Evolutionary conservation across 2,329 filamentous ascomycete species (phyloP).

Genomic region (Emergomyces pasteurianus): DNA sequence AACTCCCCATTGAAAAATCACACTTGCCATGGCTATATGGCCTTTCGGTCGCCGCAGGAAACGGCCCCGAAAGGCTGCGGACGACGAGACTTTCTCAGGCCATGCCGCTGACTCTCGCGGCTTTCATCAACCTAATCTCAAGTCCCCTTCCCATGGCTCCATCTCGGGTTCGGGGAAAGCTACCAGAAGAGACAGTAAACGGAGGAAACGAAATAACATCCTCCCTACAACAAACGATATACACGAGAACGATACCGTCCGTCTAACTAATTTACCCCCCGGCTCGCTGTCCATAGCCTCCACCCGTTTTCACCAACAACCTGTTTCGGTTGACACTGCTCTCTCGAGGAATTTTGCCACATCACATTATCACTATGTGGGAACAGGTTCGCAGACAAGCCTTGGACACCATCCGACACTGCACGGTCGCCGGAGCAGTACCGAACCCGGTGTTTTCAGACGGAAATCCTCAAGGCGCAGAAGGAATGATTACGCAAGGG

Average conservation of each 20-base stretch:
- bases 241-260: conserved; percentile 6
- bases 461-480: conserved; percentile 68
- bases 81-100: conserved; percentile 35
- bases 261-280: conserved; percentile 4
- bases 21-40: conserved; percentile 61
- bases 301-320: conserved; percentile 10
- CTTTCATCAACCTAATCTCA: conserved; percentile 11
- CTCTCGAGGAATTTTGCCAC: conserved; percentile 9
- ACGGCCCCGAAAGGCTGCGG: conserved; percentile 48
- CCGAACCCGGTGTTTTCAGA: conserved; percentile 45
- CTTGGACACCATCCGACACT: conserved; percentile 35
- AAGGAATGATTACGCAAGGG: conserved; percentile 62
- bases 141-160: conserved; percentile 7
- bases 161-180: conserved; percentile 10
- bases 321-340: conserved; percentile 13
- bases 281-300: conserved; percentile 3
- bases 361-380: conserved; percentile 1
- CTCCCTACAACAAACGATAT: conserved; percentile 2
- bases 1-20: conserved; percentile 13
- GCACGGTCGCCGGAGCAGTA: conserved; percentile 47
- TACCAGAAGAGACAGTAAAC: conserved; percentile 21
- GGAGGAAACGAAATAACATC: conserved; percentile 18
- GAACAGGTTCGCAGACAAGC: conserved; percentile 24
- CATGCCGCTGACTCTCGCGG: conserved; percentile 16
- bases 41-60: conserved; percentile 66